Base-by-base conservation (phyloP, 805 yeast species). In the Crinitomyces ghanaensis region DNA sequence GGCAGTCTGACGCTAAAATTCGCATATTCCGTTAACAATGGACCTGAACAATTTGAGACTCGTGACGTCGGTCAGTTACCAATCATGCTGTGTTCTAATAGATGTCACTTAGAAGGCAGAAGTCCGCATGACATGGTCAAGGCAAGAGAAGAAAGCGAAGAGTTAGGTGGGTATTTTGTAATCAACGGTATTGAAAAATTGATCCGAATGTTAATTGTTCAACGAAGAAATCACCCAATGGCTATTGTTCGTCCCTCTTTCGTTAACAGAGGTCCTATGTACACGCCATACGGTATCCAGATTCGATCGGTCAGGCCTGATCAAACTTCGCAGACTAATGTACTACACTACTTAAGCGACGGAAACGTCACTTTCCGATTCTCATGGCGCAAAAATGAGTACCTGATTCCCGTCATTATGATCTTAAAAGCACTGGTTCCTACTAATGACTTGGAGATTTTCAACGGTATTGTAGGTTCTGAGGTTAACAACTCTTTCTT, bases 141-240 rank as follows among this genome's bases (percentile, higher is more conserved):
- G 15, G 66, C 63, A 39, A 77, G 77, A 53, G 98, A 91, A 60
- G 98, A 91, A 59, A 71, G 83, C 25, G 98, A 91, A 56, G 98
- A 91, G 55, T 63, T 85, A 40, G 98, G 98, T 43, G 98, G 98
- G 25, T 91, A 91, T 58, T 91, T 91, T 58, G 72, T 85, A 46
- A 86, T 88, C 40, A 88, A 88, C 55, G 98, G 98, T 66, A 86
- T 88, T 47, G 98, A 91, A 60, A 91, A 91, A 60, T 68, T 91
- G 50, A 74, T 91, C 49, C 82, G 98, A 63, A 84, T 91, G 97
- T 73, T 91, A 57, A 84, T 91, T 65, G 96, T 91, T 13, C 98
- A 88, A 62, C 77, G 97, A 58, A 73, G 98, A 60, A 91, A 91
- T 57, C 96, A 86, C 54, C 94, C 97, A 16, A 84, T 91, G 95